A percentile compares a stretch with the other conserved stretches of the same genome.
These are phyloP conservation scores for Metschnikowia borealis DNA, from an alignment of 805 yeast genomes.

Conservation along the genomic window DNA sequence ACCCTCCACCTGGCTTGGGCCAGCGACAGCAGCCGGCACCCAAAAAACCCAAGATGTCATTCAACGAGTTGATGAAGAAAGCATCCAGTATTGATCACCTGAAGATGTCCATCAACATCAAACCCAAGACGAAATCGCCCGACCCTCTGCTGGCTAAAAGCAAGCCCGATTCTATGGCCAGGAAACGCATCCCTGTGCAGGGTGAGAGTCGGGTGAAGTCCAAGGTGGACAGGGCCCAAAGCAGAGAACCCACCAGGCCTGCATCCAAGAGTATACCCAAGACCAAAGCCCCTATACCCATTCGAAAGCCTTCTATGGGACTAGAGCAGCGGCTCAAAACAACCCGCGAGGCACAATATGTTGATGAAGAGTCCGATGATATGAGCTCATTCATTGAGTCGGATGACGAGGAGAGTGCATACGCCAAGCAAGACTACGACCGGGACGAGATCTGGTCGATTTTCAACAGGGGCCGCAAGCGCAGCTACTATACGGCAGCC, in stretches of 20 bases:
- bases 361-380: constrained; percentile 44
- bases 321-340: constrained; percentile 41
- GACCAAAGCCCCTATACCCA: constrained; percentile 30
- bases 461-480: constrained; percentile 61
- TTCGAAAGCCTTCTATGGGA: constrained; percentile 57
- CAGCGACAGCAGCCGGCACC: not conserved
- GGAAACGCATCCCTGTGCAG: not conserved
- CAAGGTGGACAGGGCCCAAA: not conserved
- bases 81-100: constrained; percentile 56
- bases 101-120: constrained; percentile 33
- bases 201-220: not conserved
- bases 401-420: constrained; percentile 20
- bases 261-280: not conserved
- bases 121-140: constrained; percentile 36
- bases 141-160: not conserved
- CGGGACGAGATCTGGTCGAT: constrained; percentile 88
- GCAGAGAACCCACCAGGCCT: not conserved
- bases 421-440: constrained; percentile 51
- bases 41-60: constrained; percentile 43
- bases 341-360: constrained; percentile 17
- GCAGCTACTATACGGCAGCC: constrained; percentile 46
- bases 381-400: constrained; percentile 57
- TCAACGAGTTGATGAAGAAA: constrained; percentile 64
- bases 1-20: not conserved
- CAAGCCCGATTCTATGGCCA: not conserved